Evolutionary conservation across 768 basidiomycete species (phyloP), one percentile per base, ranked within the genome.

Genomic region (Lactifluus pinguis): DNA sequence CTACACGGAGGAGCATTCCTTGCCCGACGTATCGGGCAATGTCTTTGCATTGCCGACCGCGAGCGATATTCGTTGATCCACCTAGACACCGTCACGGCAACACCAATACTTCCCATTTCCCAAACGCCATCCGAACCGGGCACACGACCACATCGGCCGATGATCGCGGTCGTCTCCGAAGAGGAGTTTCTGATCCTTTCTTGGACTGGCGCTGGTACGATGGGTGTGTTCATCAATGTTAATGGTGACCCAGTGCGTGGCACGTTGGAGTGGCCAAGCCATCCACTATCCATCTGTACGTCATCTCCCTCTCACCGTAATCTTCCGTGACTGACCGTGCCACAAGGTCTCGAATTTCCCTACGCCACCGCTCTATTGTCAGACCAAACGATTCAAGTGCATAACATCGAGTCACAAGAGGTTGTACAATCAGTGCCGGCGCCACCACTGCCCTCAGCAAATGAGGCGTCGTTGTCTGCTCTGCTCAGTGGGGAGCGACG

Each of bases 221-320:
- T 98, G 44, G 95, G 95, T 0, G 75, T 98, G 10, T 98, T 98
- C 67, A 78, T 98, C 65, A 91, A 82, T 14, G 82, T 84, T 0
- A 81, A 83, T 2, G 94, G 92, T 0, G 93, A 95, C 71, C 92
- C 95, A 5, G 86, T 92, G 8, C 80, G 94, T 49, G 93, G 93
- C 2, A 95, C 94, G 2, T 74, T 97, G 48, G 82, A 92, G 69
- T 97, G 92, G 91, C 79, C 83, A 3, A 80, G 76, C 53, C 85
- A 95, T 75, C 91, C 93, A 0, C 74, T 83, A 25, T 80, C 84
- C 19, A 75, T 92, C 41, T 85, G 92, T 94, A 68, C 69, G 88
- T 81, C 39, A 4, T 54, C 49, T 34, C 14, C 4, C 19, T 34
- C 30, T 3, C 49, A 9, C 1, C 1, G n/a, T 4, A 10, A 9